A percentile compares a stretch with the other conserved stretches of the same genome.
phyloP scores from a whole-genome alignment of 1,139 yeast genomes.

The Lodderomyces parapsilosis region DNA sequence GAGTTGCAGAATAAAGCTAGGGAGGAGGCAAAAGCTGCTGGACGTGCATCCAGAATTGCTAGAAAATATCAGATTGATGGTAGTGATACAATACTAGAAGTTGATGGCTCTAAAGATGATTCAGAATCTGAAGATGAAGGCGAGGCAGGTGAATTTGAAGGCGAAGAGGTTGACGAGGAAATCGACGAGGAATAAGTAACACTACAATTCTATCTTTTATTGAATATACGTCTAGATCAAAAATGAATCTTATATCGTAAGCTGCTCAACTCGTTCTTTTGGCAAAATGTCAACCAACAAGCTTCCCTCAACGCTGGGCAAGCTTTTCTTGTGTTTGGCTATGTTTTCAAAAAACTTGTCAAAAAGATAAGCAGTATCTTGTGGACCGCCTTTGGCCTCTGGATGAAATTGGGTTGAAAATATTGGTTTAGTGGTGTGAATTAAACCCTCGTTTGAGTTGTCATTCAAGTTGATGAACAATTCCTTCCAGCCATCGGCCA shows the following conservation, averaged over 20 bases:
- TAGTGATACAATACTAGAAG: conserved; percentile 58
- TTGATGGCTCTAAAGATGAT: conserved; percentile 52
- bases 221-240: background rate
- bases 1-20: conserved; percentile 56
- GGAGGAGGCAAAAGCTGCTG: conserved; percentile 51
- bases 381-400: conserved; percentile 98
- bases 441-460: conserved; percentile 96
- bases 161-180: conserved; percentile 6
- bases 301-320: conserved; percentile 47
- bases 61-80: conserved; percentile 58
- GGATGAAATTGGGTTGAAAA: conserved; percentile 98
- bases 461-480: conserved; percentile 92
- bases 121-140: conserved; percentile 57
- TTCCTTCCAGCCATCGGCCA: conserved; percentile 75
- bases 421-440: conserved; percentile 79
- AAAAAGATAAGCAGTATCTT: conserved; percentile 85
- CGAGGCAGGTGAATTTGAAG: conserved; percentile 21
- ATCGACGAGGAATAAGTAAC: conserved; percentile 4
- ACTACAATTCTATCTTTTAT: background rate
- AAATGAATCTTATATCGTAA: background rate
- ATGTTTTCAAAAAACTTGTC: conserved; percentile 84
- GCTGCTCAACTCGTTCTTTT: conserved; percentile 68
- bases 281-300: conserved; percentile 79
- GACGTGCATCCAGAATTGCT: conserved; percentile 70
- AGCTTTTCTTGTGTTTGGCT: conserved; percentile 51